phyloP scores from a whole-genome alignment of 2,329 filamentous ascomycete species.

The Onygena corvina region DNA sequence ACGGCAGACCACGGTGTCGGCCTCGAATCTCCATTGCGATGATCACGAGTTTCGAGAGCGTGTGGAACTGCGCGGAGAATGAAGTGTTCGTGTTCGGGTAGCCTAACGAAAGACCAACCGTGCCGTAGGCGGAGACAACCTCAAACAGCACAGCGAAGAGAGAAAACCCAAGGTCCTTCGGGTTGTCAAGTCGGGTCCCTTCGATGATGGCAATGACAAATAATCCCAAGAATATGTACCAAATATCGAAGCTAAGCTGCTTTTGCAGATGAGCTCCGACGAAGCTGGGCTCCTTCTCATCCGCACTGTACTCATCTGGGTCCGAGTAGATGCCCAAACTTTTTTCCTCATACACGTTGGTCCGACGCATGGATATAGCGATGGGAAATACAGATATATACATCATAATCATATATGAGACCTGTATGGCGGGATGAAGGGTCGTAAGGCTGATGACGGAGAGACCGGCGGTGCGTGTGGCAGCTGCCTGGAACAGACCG shows the following conservation, averaged over 20 bases:
- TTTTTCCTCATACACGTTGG: constrained; percentile 88
- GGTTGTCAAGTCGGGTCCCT: constrained; percentile 54
- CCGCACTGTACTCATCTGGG: constrained; percentile 53
- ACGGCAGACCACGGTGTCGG: constrained; percentile 52
- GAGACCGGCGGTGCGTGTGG: constrained; percentile 85
- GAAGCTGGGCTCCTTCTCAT: constrained; percentile 59
- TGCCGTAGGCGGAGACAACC: constrained; percentile 82
- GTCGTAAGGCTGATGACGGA: constrained; percentile 63
- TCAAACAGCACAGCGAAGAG: constrained; percentile 67
- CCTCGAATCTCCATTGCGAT: constrained; percentile 56
- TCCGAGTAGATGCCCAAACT: constrained; percentile 56
- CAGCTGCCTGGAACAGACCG: constrained; percentile 79
- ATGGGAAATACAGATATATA: constrained; percentile 97
- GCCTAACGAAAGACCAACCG: constrained; percentile 80
- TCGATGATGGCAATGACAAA: constrained; percentile 90
- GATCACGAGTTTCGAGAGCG: constrained; percentile 54
- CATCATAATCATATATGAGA: constrained; percentile 97
- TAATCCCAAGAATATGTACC: constrained; percentile 88
- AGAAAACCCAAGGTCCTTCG: constrained; percentile 47
- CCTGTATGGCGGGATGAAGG: constrained; percentile 82
- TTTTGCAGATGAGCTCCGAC: constrained; percentile 82
- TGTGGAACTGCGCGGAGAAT: constrained; percentile 69
- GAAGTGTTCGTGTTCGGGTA: constrained; percentile 65
- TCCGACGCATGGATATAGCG: constrained; percentile 83
- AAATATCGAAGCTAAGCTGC: constrained; percentile 92